Evolutionary conservation across 805 yeast genomes (phyloP), one percentile per base, ranked within the genome.

Genomic region (Metschnikowia picachoensis): DNA sequence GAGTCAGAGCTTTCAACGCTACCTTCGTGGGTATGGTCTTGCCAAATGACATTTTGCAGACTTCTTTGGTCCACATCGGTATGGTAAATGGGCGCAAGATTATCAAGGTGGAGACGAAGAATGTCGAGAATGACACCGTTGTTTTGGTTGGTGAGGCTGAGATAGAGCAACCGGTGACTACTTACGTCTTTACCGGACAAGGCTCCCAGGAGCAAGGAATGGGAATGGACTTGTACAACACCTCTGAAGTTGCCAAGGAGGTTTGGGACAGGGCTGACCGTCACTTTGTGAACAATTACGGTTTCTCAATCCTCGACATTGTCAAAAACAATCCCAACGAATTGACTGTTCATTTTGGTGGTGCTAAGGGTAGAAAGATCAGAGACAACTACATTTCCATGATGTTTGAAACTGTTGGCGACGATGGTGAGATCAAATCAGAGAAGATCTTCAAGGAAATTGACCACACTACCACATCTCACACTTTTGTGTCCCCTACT

Each of bases 151-250:
- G 98, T 73, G 96, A 89, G 74, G 99, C 99, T 46, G 99, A 94
- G 75, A 91, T 95, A 61, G 98, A 94, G 60, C 99, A 94, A 74
- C 99, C 99, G 30, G 86, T 85, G 44, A 87, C 98, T 37, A 86
- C 99, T 16, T 94, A 87, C 67, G 96, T 94, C 48, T 94, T 95
- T 74, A 94, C 99, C 55, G 99, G 99, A 65, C 99, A 94, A 78
- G 99, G 99, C 69, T 92, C 99, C 50, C 99, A 94, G 73, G 99
- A 95, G 71, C 99, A 95, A 76, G 97, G 97, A 67, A 94, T 94
- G 99, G 99, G 99, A 78, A 94, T 94, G 99, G 99, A 94, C 69
- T 79, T 94, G 65, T 94, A 94, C 70, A 83, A 83, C 55, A 78
- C 86, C 35, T 87, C 96, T 41, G 90, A 81, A 29, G 97, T 94